Evolutionary conservation across 345 rosid species (phyloP), one percentile per base, ranked within the genome.

Genomic region (Atalantia buxifolia): DNA sequence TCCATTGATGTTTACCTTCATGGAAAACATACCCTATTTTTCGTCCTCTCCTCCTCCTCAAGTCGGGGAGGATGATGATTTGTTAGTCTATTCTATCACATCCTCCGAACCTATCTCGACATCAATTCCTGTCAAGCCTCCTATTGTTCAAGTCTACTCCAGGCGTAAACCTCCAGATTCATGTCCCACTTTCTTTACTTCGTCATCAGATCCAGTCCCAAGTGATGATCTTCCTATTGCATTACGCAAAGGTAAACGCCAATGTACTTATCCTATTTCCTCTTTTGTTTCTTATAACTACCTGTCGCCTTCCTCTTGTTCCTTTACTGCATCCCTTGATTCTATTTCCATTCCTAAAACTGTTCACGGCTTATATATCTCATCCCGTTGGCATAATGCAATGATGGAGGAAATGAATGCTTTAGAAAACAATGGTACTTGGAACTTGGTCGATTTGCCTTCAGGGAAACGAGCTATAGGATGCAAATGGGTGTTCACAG

Each of bases 11-110:
- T 59, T n/a, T n/a, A 59, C 63, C 7, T 59, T 59, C 12, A 2
- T 24, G 0, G 12, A 59, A n/a, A 6, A 21, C 24, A 57, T 8
- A 38, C 42, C 0, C 0, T n/a, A 0, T 57, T 57, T 57, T 7
- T 21, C 0, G 1, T 21, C 27, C 2, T n/a, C 27, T 21, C 9
- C 61, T 5, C 2, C 24, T 19, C 1, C 0, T 0, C 3, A 1
- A 0, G 0, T 57, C 2, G 3, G 2, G 9, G 27, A n/a, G n/a
- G n/a, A 57, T 7, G 3, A 57, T 57, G 61, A 57, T 57, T 18
- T 57, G 2, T 1, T 57, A 21, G 9, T 57, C n/a, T 57, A 57
- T 2, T 9, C 48, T 40, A 9, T 9, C 48, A 9, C 4, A 9
- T 40, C 3, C 13, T 48, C 21, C 1, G 0, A 9, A 4, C 21